Base-by-base conservation (phyloP, 2,329 filamentous ascomycete species). In the Achaetomium macrosporum region DNA sequence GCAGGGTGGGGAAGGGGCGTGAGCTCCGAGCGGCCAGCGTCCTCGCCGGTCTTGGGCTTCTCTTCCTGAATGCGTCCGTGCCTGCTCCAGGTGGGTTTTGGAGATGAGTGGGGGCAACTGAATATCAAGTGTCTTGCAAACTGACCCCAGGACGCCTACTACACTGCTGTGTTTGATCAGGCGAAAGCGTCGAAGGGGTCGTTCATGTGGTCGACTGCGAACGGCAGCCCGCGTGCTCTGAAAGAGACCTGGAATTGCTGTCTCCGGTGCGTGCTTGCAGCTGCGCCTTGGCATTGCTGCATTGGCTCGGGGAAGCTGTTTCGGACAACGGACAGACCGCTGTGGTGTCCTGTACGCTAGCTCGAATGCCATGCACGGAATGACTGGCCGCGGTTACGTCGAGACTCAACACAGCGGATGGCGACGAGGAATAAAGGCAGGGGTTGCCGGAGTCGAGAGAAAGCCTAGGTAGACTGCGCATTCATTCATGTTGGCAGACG, bases 1-100 rank as follows among this genome's bases (percentile, higher is more conserved):
- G 55, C 55, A 59, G 55, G 46, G 57, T 58, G 59, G 57, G 54
- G 55, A 57, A 54, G 56, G 59, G 50, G 57, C 25, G 56, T 56
- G 59, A 51, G 55, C 31, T 56, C 58, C 59, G 50, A n/a, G n/a
- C n/a, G n/a, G n/a, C n/a, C n/a, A n/a, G n/a, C 44, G 50, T 50
- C 20, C 57, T 59, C 59, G 52, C 44, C 51, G 47, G 29, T 47
- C 48, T 49, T 57, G 45, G 47, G 50, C 44, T 29, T 49, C 43
- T 40, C 42, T 29, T 50, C 53, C 51, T 43, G 15, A 37, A 25
- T 49, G 41, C 43, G 51, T 51, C 47, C 31, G 50, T 53, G 51
- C 48, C 15, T 47, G 20, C 30, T 30, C 40, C 43, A 40, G 17
- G 42, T 35, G 37, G 12, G 17, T 10, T 16, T n/a, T 31, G 35